phyloP scores from a whole-genome alignment of 164 flowering plant genomes.

The Santalum album region DNA sequence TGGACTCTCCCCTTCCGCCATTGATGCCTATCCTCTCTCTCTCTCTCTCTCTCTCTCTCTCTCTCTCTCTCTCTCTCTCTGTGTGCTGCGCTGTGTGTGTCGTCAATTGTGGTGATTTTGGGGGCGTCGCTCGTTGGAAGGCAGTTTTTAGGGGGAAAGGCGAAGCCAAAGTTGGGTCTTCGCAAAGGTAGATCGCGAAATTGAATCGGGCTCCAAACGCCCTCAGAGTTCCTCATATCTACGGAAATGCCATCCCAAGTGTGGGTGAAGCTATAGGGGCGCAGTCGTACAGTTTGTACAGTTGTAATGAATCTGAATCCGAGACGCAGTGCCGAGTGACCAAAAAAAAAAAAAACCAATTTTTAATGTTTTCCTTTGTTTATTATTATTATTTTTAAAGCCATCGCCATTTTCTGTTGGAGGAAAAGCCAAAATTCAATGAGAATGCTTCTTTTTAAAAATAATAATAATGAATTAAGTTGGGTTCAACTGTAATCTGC shows the following conservation, averaged over 20 bases:
- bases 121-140: not conserved
- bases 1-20: slow-evolving; percentile 52
- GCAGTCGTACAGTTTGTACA: no score
- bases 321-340: no score
- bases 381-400: not conserved
- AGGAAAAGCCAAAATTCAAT: no score
- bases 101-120: no score
- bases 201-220: not conserved
- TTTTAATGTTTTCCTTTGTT: not conserved
- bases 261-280: no score
- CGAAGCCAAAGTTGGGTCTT: not conserved
- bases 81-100: no score
- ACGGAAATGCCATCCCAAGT: not conserved
- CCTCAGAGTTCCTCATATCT: not conserved
- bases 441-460: no score
- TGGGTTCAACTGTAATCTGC: no score
- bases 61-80: slow-evolving; percentile 8
- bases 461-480: no score
- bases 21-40: slow-evolving; percentile 25
- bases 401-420: no score
- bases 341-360: no score
- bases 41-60: not conserved
- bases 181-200: not conserved
- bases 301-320: not conserved
- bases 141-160: not conserved